These are phyloP conservation scores for Aspergillus felis DNA, from an alignment of 2,329 filamentous ascomycete species.

Conservation along the genomic window DNA sequence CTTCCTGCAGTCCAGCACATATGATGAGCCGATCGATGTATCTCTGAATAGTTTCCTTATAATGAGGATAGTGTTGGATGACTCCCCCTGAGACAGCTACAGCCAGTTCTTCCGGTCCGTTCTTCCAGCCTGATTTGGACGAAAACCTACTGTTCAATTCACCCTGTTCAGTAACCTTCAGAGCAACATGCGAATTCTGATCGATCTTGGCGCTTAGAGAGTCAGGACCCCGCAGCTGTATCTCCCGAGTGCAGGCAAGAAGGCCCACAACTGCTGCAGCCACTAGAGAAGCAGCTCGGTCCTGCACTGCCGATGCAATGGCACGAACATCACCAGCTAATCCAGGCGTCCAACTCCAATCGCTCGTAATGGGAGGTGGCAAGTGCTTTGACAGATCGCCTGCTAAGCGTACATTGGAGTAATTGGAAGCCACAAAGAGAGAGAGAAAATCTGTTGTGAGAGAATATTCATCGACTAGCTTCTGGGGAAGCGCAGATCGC, in stretches of 20 bases:
- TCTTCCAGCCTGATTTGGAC: constrained; percentile 24
- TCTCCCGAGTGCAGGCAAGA: constrained; percentile 62
- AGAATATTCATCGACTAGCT: constrained; percentile 52
- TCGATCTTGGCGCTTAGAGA: constrained; percentile 6
- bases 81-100: constrained; percentile 75
- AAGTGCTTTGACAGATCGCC: constrained; percentile 48
- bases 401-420: constrained; percentile 46
- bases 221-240: constrained; percentile 39
- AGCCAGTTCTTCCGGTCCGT: constrained; percentile 55
- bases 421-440: constrained; percentile 55
- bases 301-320: constrained; percentile 65
- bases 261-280: constrained; percentile 67
- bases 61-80: constrained; percentile 71
- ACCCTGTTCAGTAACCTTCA: background rate
- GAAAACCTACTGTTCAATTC: constrained; percentile 10
- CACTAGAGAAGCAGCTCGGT: constrained; percentile 65
- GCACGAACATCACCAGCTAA: constrained; percentile 56
- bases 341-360: constrained; percentile 60
- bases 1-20: constrained; percentile 37
- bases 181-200: background rate
- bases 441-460: constrained; percentile 68
- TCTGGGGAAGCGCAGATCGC: constrained; percentile 47
- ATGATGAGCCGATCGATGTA: constrained; percentile 57
- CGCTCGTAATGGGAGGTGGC: constrained; percentile 29
- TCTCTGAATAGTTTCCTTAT: constrained; percentile 62